Evolutionary conservation across 371 early-diverging fungal genomes (phyloP).

Genomic region (Blyttiomyces sp.): DNA sequence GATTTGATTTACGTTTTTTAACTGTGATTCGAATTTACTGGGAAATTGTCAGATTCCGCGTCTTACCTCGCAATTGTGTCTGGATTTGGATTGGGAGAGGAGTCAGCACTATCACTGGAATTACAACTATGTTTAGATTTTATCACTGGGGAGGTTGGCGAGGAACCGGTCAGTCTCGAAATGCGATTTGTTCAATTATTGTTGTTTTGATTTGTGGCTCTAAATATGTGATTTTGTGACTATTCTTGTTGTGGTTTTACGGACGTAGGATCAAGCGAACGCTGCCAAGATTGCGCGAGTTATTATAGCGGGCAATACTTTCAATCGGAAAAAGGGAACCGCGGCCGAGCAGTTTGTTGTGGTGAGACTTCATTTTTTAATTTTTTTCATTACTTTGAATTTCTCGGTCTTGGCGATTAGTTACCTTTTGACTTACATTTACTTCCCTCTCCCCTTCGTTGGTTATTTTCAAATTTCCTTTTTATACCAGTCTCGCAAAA

Average conservation of each 20-base stretch:
- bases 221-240: not conserved
- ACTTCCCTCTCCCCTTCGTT: not conserved
- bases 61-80: slow-evolving; percentile 78
- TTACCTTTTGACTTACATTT: too few species aligned
- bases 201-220: not conserved
- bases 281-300: slow-evolving; percentile 58
- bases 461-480: not conserved
- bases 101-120: slow-evolving; percentile 46
- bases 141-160: slow-evolving; percentile 61
- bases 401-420: not conserved
- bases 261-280: not conserved
- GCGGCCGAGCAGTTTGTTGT: not conserved
- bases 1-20: too few species aligned
- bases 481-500: not conserved
- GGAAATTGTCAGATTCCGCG: slow-evolving; percentile 18
- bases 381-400: not conserved
- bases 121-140: slow-evolving; percentile 73
- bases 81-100: slow-evolving; percentile 66
- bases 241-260: not conserved
- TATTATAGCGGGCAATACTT: slow-evolving; percentile 74
- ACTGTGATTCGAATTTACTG: not conserved
- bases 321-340: slow-evolving; percentile 28
- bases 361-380: not conserved
- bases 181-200: not conserved
- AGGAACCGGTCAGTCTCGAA: not conserved